These are phyloP conservation scores for Pelargonium nanum DNA, from an alignment of 345 rosid genomes.

Conservation along the genomic window DNA sequence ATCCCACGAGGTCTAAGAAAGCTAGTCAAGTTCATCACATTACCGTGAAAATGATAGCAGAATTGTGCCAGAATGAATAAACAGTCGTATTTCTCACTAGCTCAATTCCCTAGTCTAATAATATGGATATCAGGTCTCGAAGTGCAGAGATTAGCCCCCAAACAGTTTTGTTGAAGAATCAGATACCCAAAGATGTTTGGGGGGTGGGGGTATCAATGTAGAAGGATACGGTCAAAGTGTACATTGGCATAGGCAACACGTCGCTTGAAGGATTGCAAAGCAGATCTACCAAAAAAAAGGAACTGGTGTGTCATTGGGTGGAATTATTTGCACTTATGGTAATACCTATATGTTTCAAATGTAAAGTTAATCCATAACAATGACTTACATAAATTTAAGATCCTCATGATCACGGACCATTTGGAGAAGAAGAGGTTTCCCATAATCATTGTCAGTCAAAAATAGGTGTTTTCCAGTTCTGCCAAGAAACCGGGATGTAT, in stretches of 20 bases:
- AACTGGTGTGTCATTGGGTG: not conserved
- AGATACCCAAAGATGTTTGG: not conserved
- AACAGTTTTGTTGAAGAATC: not conserved
- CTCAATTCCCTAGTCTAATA: not conserved
- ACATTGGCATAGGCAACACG: constrained; percentile 77
- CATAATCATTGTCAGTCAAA: constrained; percentile 46
- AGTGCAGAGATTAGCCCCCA: not conserved
- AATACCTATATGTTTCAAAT: not conserved
- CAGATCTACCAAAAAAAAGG: constrained; percentile 45
- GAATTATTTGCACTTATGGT: not conserved
- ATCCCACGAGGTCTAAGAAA: constrained; percentile 62
- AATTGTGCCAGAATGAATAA: not conserved
- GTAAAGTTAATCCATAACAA: constrained; percentile 9
- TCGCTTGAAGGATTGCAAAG: constrained; percentile 64
- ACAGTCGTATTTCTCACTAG: no score
- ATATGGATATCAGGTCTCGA: not conserved
- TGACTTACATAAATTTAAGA: constrained; percentile 70
- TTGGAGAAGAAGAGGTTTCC: constrained; percentile 62
- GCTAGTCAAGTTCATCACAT: constrained; percentile 40
- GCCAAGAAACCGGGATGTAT: constrained; percentile 54
- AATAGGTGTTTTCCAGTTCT: constrained; percentile 81
- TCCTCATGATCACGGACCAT: constrained; percentile 58
- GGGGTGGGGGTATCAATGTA: not conserved
- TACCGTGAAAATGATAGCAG: not conserved
- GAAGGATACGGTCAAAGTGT: constrained; percentile 70